A percentile compares a stretch with the other conserved stretches of the same genome.
These are phyloP conservation scores for Themeda triandra DNA, from an alignment of 176 grass and related monocot species.

Conservation along the genomic window DNA sequence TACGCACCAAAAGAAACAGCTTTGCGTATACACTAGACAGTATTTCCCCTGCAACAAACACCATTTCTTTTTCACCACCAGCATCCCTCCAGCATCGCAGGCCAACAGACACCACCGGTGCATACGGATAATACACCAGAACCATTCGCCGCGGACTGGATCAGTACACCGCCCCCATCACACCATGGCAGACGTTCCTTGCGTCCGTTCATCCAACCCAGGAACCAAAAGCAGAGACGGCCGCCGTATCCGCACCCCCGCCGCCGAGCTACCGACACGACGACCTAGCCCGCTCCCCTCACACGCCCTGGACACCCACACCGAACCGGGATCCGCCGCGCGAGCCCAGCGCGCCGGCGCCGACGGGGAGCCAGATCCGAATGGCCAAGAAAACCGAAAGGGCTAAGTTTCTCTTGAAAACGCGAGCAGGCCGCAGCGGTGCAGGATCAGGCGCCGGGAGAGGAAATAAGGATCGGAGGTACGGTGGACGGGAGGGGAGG, in stretches of 20 bases:
- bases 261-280: neutral
- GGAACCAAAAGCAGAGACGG: neutral
- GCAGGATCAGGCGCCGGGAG: no score
- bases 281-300: neutral
- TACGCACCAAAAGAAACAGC: neutral
- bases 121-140: neutral
- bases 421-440: neutral
- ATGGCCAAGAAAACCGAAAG: neutral
- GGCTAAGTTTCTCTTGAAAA: neutral
- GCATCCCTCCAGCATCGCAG: neutral
- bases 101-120: neutral
- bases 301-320: neutral
- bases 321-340: neutral
- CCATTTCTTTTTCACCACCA: neutral
- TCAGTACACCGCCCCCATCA: neutral
- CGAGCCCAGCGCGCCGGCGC: neutral
- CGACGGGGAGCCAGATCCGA: neutral
- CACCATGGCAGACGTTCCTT: neutral
- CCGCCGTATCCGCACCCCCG: neutral
- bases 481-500: neutral
- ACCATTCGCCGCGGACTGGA: neutral
- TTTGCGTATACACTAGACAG: neutral
- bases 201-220: neutral
- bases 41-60: neutral
- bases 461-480: neutral